Conservation (phyloP, 106 monocot genomes). For the Acanthochlamys bracteata region DNA sequence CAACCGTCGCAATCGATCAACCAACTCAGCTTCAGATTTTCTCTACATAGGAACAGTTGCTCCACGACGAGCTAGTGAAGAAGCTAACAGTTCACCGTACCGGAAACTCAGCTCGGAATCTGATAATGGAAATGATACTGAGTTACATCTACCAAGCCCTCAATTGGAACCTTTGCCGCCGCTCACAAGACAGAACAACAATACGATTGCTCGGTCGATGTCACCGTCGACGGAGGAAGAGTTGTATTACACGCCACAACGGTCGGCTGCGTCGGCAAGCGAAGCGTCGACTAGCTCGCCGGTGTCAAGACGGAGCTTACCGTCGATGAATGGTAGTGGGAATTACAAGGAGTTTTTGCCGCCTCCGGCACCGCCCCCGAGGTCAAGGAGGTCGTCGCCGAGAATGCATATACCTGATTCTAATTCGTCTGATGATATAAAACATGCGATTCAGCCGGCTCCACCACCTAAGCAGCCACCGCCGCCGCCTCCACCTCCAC, state of each 20-base stretch:
- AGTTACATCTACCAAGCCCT: slow-evolving; percentile 32
- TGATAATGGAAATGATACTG: neutral
- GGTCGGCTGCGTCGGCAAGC: slow-evolving; percentile 23
- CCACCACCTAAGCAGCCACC: slow-evolving; percentile 4
- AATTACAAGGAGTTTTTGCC: slow-evolving; percentile 12
- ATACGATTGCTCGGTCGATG: neutral
- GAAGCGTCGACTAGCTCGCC: slow-evolving; percentile 15
- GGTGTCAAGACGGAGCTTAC: slow-evolving; percentile 15
- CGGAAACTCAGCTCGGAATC: slow-evolving; percentile 16
- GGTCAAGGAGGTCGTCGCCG: slow-evolving; percentile 25
- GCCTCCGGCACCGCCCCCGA: neutral
- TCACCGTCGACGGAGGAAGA: slow-evolving; percentile 21
- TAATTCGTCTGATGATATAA: slow-evolving; percentile 9
- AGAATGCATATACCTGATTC: slow-evolving; percentile 18
- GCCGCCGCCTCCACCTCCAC: slow-evolving; percentile 2
- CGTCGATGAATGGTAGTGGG: neutral
- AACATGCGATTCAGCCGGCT: slow-evolving; percentile 1
- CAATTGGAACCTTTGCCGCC: slow-evolving; percentile 45
- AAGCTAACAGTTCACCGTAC: slow-evolving; percentile 20
- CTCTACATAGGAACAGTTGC: slow-evolving; percentile 27
- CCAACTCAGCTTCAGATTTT: neutral
- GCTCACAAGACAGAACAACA: neutral
- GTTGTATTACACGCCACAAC: slow-evolving; percentile 24
- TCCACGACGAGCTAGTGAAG: neutral
- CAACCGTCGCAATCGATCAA: neutral